Conservation (phyloP, 2,329 filamentous ascomycete species). For the Colletotrichum theobromicola region DNA sequence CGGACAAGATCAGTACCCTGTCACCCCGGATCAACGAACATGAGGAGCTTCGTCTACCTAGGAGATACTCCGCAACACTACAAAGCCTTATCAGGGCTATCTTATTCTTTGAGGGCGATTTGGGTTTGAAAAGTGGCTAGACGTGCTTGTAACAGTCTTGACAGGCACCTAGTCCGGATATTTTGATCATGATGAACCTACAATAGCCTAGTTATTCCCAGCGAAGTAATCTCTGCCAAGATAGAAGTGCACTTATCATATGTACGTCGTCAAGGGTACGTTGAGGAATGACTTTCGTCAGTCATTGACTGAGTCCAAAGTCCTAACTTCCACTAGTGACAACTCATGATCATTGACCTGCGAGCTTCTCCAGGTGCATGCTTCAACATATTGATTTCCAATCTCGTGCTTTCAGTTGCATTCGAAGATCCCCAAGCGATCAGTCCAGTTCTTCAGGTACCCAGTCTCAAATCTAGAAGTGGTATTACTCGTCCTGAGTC, state of each 20-base stretch:
- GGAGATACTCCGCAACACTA: no score
- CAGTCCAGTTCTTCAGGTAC: background rate
- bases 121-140: background rate
- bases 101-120: background rate
- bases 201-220: background rate
- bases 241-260: background rate
- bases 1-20: constrained; percentile 58
- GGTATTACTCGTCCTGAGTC: background rate
- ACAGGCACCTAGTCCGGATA: background rate
- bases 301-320: background rate
- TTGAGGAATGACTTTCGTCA: background rate
- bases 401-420: background rate
- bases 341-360: background rate
- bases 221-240: background rate
- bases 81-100: background rate
- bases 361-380: background rate
- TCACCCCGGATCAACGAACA: constrained; percentile 42
- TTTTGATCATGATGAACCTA: background rate
- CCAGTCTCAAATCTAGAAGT: background rate
- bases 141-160: background rate
- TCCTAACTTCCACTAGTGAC: background rate
- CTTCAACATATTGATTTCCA: background rate
- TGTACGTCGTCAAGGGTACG: background rate
- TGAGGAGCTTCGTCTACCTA: background rate
- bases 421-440: rapidly evolving